These are phyloP conservation scores for Lactarius vividus DNA, from an alignment of 768 basidiomycete genomes.

Conservation along the genomic window DNA sequence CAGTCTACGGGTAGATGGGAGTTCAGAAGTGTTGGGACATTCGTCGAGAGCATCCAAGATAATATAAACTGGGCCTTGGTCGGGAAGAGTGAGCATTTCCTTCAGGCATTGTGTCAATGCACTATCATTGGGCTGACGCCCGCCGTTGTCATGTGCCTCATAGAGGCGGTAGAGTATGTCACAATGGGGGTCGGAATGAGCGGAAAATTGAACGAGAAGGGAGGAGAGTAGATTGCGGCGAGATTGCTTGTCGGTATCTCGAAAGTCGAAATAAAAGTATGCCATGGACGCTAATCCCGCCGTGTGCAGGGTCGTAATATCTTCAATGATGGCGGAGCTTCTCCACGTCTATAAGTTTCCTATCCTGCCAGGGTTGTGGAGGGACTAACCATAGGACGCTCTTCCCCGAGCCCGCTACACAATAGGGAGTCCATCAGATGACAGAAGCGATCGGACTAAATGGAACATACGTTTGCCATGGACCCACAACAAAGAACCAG, in stretches of 20 bases:
- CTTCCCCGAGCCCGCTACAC: not conserved
- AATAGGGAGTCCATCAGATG: not conserved
- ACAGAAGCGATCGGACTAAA: not conserved
- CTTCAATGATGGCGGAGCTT: not conserved
- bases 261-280: not conserved
- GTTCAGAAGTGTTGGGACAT: constrained; percentile 40
- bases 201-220: not conserved
- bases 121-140: not conserved
- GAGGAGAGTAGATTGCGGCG: not conserved
- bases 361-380: not conserved
- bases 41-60: constrained; percentile 1
- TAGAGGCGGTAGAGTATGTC: not conserved
- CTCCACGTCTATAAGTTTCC: not conserved
- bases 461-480: not conserved
- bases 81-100: not conserved
- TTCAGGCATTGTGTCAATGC: not conserved
- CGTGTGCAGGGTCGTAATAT: not conserved
- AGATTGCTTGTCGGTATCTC: not conserved
- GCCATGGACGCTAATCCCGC: not conserved
- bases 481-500: not conserved
- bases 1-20: constrained; percentile 43
- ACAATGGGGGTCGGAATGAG: not conserved
- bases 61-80: not conserved
- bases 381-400: not conserved
- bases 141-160: not conserved